Percentiles rank a stretch among this genome's conserved stretches.
Conservation (phyloP, 2,329 filamentous ascomycete genomes). For the Ramichloridium luteum region DNA sequence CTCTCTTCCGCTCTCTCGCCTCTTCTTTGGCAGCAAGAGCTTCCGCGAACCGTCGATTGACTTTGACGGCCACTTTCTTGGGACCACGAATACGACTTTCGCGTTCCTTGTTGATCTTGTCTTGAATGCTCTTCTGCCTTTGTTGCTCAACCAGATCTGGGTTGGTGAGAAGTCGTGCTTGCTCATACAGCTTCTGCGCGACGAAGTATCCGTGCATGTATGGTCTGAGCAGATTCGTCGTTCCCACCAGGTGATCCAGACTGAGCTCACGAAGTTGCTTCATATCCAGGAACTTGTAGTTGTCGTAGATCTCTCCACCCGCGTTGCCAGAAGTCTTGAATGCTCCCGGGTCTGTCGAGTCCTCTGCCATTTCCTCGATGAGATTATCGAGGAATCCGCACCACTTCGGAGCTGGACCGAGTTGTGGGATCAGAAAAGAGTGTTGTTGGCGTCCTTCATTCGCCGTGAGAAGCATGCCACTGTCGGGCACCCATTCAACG, state of each 20-base stretch:
- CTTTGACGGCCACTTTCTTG: constrained; percentile 82
- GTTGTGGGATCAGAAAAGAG: constrained; percentile 85
- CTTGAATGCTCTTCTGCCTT: constrained; percentile 76
- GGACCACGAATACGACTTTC: constrained; percentile 84
- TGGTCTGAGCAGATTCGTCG: constrained; percentile 75
- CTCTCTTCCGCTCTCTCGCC: constrained; percentile 42
- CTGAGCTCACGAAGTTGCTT: constrained; percentile 77
- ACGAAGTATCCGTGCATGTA: constrained; percentile 99
- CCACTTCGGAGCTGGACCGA: constrained; percentile 89
- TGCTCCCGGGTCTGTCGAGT: constrained; percentile 48
- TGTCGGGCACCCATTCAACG: constrained; percentile 83
- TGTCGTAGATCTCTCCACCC: constrained; percentile 77
- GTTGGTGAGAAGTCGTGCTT: constrained; percentile 83
- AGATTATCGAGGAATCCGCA: constrained; percentile 94
- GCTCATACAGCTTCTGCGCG: constrained; percentile 86
- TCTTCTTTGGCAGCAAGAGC: constrained; percentile 56
- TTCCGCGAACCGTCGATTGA: constrained; percentile 67
- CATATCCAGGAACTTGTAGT: constrained; percentile 94
- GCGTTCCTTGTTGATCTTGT: constrained; percentile 95
- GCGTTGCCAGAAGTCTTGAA: constrained; percentile 33
- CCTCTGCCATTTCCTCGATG: constrained; percentile 96
- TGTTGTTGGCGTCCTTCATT: constrained; percentile 95
- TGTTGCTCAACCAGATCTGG: constrained; percentile 92
- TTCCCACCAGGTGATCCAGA: constrained; percentile 77
- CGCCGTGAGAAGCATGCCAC: constrained; percentile 88